Evolutionary conservation across 2,329 filamentous ascomycete genomes (phyloP), one percentile per base, ranked within the genome.

Genomic region (Aspergillus fumigatiaffinis): DNA sequence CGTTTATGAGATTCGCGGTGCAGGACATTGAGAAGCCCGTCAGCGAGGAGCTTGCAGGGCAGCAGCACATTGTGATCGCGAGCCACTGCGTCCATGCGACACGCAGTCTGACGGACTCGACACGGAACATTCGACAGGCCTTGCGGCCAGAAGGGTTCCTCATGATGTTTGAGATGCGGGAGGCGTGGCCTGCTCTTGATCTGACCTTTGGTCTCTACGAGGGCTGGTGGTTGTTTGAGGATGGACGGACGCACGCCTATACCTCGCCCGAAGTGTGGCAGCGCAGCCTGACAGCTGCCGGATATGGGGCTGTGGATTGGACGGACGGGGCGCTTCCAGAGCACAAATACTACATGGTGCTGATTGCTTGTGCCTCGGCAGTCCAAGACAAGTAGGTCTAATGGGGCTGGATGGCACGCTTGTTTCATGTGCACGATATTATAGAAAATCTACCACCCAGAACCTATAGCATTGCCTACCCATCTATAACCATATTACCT

Each of bases 211-310:
- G 73, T 1, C 53, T 72, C 5, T 64, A 75, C 14, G 71, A 71
- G 21, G 73, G 73, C 4, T 76, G 73, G 73, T 75, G 73, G 73
- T 60, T 73, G 3, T 74, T 73, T 28, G 68, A 73, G n/a, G 73
- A 76, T 51, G 72, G 70, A 2, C 69, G 73, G 0, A 62, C 58
- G 5, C 71, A 75, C 57, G 72, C 71, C 1, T 60, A 68, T n/a
- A 61, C 61, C 4, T 54, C 51, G 10, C 60, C 62, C 28, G 3
- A 35, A 1, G 55, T 58, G 1, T 70, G 72, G 70, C 64, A 72
- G 60, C 42, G 54, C 1, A 64, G 63, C 14, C 55, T 76, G 14
- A 62, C 68, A 25, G 46, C 57, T 1, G 70, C 60, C 3, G 72
- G 70, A 1, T 76, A 68, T 51, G 64, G 63, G 1, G 66, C 72